phyloP scores from a whole-genome alignment of 2,329 filamentous ascomycete genomes.

The Verticillium alfalfae region DNA sequence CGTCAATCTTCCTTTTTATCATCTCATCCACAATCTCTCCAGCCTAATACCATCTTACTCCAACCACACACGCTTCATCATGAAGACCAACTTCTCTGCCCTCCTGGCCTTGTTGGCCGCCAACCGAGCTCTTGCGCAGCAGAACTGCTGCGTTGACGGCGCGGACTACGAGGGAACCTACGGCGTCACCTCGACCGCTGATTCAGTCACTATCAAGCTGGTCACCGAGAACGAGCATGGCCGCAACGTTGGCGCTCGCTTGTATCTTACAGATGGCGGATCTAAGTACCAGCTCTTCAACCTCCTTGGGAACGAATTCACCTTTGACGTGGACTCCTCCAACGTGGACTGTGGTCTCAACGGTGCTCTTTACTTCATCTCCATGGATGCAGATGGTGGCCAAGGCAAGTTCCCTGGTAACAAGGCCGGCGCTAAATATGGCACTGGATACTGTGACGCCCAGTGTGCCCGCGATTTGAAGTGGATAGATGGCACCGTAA shows the following conservation, averaged over 20 bases:
- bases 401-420: slow-evolving; percentile 41
- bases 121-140: slow-evolving; percentile 36
- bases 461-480: slow-evolving; percentile 50
- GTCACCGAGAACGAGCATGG: slow-evolving; percentile 45
- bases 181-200: slow-evolving; percentile 45
- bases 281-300: slow-evolving; percentile 61
- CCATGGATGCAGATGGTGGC: slow-evolving; percentile 56
- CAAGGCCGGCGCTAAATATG: slow-evolving; percentile 51
- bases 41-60: background rate
- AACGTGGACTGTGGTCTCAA: slow-evolving; percentile 65
- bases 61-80: background rate
- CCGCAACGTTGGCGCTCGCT: slow-evolving; percentile 47
- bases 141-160: slow-evolving; percentile 48
- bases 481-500: slow-evolving; percentile 46
- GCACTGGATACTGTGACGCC: slow-evolving; percentile 49
- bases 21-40: background rate
- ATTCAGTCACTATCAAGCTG: slow-evolving; percentile 49
- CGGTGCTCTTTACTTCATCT: slow-evolving; percentile 62
- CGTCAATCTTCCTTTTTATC: background rate
- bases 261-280: slow-evolving; percentile 59
- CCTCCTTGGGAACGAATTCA: slow-evolving; percentile 62
- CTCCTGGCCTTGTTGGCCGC: slow-evolving; percentile 26
- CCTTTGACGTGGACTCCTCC: slow-evolving; percentile 67
- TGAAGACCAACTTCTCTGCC: slow-evolving; percentile 22
- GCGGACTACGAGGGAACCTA: slow-evolving; percentile 47